phyloP scores from a whole-genome alignment of 2,329 filamentous ascomycete genomes.

The Lomentospora prolificans region DNA sequence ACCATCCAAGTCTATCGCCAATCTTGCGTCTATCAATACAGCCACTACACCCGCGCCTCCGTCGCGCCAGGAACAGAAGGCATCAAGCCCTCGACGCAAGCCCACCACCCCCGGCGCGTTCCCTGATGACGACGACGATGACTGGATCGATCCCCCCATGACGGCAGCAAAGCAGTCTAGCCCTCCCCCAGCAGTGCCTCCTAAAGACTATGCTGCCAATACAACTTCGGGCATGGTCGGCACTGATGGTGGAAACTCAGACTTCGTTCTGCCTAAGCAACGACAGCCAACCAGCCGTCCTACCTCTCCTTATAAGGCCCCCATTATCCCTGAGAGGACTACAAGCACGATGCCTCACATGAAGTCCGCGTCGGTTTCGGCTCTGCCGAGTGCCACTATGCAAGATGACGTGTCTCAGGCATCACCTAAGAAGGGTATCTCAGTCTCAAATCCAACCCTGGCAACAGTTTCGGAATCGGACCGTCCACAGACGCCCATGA shows the following conservation, averaged over 20 bases:
- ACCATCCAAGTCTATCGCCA: slow-evolving; percentile 37
- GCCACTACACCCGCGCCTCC: slow-evolving; percentile 18
- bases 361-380: slow-evolving; percentile 56
- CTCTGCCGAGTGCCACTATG: slow-evolving; percentile 14
- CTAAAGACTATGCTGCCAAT: background rate
- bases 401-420: slow-evolving; percentile 21
- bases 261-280: slow-evolving; percentile 32
- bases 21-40: slow-evolving; percentile 17
- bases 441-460: slow-evolving; percentile 46
- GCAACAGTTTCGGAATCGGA: slow-evolving; percentile 36
- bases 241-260: background rate
- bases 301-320: slow-evolving; percentile 26
- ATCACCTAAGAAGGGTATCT: slow-evolving; percentile 48
- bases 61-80: slow-evolving; percentile 16
- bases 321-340: slow-evolving; percentile 19
- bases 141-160: slow-evolving; percentile 51
- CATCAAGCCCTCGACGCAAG: slow-evolving; percentile 26
- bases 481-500: slow-evolving; percentile 37
- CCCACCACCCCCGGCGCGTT: slow-evolving; percentile 49
- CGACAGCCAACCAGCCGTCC: slow-evolving; percentile 21
- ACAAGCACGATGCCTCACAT: slow-evolving; percentile 35
- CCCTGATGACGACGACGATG: slow-evolving; percentile 43
- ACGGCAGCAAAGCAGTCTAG: slow-evolving; percentile 11
- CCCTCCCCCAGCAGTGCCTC: slow-evolving; percentile 3
- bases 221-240: background rate